phyloP scores from a whole-genome alignment of 768 basidiomycete genomes.

The Rhodotorula kratochvilovae region DNA sequence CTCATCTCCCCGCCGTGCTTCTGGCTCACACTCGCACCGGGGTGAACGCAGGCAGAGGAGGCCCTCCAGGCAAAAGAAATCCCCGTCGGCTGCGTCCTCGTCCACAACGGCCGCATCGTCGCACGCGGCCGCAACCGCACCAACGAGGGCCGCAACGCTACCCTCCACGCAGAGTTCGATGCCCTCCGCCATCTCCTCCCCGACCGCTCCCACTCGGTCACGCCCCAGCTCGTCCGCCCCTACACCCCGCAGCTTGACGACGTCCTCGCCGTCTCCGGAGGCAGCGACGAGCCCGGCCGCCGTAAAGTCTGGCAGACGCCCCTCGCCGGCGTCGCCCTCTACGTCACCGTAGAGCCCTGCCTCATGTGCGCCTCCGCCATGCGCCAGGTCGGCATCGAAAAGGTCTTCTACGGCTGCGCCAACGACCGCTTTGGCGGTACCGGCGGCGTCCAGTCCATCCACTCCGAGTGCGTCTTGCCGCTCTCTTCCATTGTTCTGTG shows the following conservation, averaged over 20 bases:
- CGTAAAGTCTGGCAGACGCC: constrained; percentile 53
- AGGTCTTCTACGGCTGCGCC: constrained; percentile 86
- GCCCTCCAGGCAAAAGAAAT: constrained; percentile 81
- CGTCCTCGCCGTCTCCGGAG: neutral
- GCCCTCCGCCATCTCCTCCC: constrained; percentile 84
- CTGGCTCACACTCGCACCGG: neutral
- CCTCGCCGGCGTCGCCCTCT: constrained; percentile 73
- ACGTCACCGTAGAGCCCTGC: constrained; percentile 98
- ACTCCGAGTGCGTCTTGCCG: constrained; percentile 56
- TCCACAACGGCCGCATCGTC: constrained; percentile 68
- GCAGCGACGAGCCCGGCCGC: neutral
- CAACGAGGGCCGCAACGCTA: constrained; percentile 89
- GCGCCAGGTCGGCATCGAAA: constrained; percentile 82
- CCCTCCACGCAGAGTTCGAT: constrained; percentile 93
- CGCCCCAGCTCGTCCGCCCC: constrained; percentile 11
- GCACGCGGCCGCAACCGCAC: constrained; percentile 88
- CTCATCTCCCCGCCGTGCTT: neutral
- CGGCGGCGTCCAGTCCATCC: constrained; percentile 86
- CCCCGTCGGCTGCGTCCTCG: constrained; percentile 94
- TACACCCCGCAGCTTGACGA: constrained; percentile 18
- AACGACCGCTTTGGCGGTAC: constrained; percentile 97
- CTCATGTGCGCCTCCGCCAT: constrained; percentile 98
- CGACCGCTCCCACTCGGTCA: constrained; percentile 47
- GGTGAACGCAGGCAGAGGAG: constrained; percentile 53
- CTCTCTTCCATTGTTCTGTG: no score